These are phyloP conservation scores for Claviceps fusiformis DNA, from an alignment of 2,329 filamentous ascomycete genomes.

Conservation along the genomic window DNA sequence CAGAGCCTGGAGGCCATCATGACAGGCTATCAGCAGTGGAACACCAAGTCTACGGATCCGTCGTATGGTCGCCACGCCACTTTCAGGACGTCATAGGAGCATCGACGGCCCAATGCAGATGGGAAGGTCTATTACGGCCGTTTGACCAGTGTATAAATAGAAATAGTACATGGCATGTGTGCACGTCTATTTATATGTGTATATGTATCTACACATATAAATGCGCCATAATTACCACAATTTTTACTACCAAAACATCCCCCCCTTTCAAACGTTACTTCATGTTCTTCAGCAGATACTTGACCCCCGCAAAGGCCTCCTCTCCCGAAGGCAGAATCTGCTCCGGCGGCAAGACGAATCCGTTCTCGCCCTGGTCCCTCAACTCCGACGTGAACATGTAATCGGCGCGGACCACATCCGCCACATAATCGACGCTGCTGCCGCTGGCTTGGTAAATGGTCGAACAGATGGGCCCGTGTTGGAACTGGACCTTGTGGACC, in stretches of 20 bases:
- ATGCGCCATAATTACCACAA: no score
- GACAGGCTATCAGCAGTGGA: conserved; percentile 3
- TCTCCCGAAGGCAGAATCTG: conserved; percentile 30
- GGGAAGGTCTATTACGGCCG: no score
- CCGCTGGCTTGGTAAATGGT: conserved; percentile 15
- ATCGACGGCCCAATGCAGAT: no score
- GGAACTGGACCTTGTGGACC: background rate
- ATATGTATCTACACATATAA: no score
- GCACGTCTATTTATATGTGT: no score
- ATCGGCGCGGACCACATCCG: conserved; percentile 27
- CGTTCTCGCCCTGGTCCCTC: conserved; percentile 21
- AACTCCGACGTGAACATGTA: conserved; percentile 26
- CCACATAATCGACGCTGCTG: conserved; percentile 31
- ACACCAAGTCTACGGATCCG: conserved; percentile 3
- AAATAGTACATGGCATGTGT: no score
- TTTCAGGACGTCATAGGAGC: no score
- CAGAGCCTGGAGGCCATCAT: conserved; percentile 19
- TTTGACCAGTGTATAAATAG: no score
- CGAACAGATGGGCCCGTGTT: conserved; percentile 25
- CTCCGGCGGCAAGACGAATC: conserved; percentile 28
- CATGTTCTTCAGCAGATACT: conserved; percentile 41
- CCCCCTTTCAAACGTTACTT: conserved; percentile 11
- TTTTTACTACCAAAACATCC: no score
- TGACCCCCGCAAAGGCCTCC: conserved; percentile 34
- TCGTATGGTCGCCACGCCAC: background rate